These are phyloP conservation scores for Phaseolus coccineus DNA, from an alignment of 331 rosid genomes.

Conservation along the genomic window DNA sequence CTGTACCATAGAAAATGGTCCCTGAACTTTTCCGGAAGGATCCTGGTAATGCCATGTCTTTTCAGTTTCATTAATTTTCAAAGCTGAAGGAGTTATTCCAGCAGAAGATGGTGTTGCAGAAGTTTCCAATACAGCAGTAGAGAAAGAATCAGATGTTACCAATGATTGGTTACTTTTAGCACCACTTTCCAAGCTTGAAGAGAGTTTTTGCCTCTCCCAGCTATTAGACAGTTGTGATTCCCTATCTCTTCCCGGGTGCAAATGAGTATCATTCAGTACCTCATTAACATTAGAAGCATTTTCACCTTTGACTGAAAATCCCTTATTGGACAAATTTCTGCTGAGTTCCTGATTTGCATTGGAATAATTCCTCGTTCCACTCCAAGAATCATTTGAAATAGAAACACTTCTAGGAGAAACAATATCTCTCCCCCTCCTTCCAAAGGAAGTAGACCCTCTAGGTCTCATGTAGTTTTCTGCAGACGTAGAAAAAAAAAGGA, in stretches of 20 bases:
- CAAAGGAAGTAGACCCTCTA: slow-evolving; percentile 75
- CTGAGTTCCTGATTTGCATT: slow-evolving; percentile 63
- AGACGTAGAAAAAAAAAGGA: slow-evolving; percentile 37
- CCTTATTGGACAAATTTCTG: slow-evolving; percentile 76
- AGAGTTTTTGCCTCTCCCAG: slow-evolving; percentile 72
- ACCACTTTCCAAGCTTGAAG: slow-evolving; percentile 61
- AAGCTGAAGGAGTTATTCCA: slow-evolving; percentile 51
- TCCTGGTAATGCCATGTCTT: slow-evolving; percentile 91
- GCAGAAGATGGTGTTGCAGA: slow-evolving; percentile 55
- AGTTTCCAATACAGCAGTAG: slow-evolving; percentile 52
- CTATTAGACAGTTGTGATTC: slow-evolving; percentile 64
- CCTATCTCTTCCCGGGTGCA: slow-evolving; percentile 79
- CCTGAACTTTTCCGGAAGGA: slow-evolving; percentile 96
- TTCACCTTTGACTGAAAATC: slow-evolving; percentile 68
- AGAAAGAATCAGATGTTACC: slow-evolving; percentile 52
- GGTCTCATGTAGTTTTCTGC: slow-evolving; percentile 77
- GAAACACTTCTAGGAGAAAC: slow-evolving; percentile 84
- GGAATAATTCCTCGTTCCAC: slow-evolving; percentile 72
- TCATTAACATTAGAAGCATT: slow-evolving; percentile 65
- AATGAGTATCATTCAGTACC: slow-evolving; percentile 57
- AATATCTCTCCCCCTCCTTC: slow-evolving; percentile 81
- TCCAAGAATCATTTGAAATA: slow-evolving; percentile 73
- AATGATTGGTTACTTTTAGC: slow-evolving; percentile 55
- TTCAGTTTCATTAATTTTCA: slow-evolving; percentile 76
- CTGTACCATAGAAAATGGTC: slow-evolving; percentile 93